Evolutionary conservation across 768 basidiomycete genomes (phyloP), one percentile per base, ranked within the genome.

Genomic region (Pleurotus salmoneostramineus): DNA sequence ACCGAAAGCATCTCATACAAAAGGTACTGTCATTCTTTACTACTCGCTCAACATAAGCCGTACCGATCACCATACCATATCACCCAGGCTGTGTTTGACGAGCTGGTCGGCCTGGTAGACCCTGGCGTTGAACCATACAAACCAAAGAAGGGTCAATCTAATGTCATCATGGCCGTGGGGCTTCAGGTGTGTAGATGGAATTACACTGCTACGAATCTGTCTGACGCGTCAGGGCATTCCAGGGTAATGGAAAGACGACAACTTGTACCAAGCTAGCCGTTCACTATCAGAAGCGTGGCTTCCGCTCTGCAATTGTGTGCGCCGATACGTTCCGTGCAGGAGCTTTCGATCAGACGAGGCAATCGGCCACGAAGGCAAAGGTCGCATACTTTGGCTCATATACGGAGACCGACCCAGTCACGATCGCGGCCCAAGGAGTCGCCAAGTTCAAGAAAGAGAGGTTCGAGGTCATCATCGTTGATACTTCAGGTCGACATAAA

Each of bases 301-400:
- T 98, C 81, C 95, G 96, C 71, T 91, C 95, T 10, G 93, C 89
- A 60, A 95, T 99, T 56, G 96, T 99, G 63, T 99, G 97, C 66
- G 97, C 97, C 17, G 97, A 99, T 72, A 99, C 97, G 0, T 99
- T 99, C 79, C 91, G 97, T 74, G 97, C 97, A 3, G 97, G 97
- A 52, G 97, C 97, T 37, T 99, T 99, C 73, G 97, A 99, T 73
- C 97, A 99, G 71, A 93, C 97, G 8, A 88, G 97, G 68, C 97
- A 99, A 76, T 98, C 96, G 50, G 96, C 97, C 15, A 97, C 95
- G 11, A 96, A 97, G 72, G 97, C 97, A 40, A 98, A 98, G 71
- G 93, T 99, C 11, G 95, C 97, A 2, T 99, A 97, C 81, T 99
- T 95, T 74, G 97, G 97, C 17, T 95, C 92, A 54, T 98, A 99